Percentiles rank a stretch among this genome's conserved stretches.
phyloP scores from a whole-genome alignment of 106 monocot species.

The Allium sativum region DNA sequence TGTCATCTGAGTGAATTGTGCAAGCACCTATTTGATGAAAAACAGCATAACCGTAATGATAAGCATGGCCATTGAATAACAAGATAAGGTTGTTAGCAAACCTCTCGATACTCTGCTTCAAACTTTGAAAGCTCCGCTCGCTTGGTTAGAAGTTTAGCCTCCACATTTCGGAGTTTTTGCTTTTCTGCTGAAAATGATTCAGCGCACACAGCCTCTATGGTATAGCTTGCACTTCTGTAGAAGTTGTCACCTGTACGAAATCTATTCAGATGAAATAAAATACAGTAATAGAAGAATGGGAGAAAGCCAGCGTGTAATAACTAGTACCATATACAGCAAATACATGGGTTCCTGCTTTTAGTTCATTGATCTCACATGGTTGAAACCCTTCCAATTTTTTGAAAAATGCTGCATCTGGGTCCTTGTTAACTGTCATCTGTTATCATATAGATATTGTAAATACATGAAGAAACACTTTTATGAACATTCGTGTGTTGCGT shows the following conservation, averaged over 20 bases:
- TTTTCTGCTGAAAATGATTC: slow-evolving; percentile 71
- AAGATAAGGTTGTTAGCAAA: slow-evolving; percentile 9
- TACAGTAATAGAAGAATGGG: background rate
- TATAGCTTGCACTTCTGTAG: slow-evolving; percentile 77
- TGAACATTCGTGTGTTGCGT: no score
- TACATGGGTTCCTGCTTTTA: slow-evolving; percentile 89
- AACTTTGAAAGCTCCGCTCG: slow-evolving; percentile 88
- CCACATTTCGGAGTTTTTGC: slow-evolving; percentile 62
- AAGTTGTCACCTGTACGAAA: slow-evolving; percentile 79
- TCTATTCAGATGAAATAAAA: background rate
- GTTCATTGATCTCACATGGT: slow-evolving; percentile 90
- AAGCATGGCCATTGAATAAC: background rate
- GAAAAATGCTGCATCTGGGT: slow-evolving; percentile 79
- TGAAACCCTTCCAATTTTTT: slow-evolving; percentile 96
- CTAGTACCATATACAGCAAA: slow-evolving; percentile 86
- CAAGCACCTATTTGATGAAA: slow-evolving; percentile 39
- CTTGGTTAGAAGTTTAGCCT: slow-evolving; percentile 71
- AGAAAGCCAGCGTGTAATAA: background rate
- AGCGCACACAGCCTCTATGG: slow-evolving; percentile 71
- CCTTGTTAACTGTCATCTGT: slow-evolving; percentile 56
- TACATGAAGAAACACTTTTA: no score
- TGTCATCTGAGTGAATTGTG: slow-evolving; percentile 93
- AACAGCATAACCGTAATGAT: background rate
- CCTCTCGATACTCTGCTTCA: slow-evolving; percentile 89
- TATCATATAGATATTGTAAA: background rate